A percentile compares a stretch with the other conserved stretches of the same genome.
These are phyloP conservation scores for Citrus hindsii DNA, from an alignment of 345 rosid species.

Conservation along the genomic window DNA sequence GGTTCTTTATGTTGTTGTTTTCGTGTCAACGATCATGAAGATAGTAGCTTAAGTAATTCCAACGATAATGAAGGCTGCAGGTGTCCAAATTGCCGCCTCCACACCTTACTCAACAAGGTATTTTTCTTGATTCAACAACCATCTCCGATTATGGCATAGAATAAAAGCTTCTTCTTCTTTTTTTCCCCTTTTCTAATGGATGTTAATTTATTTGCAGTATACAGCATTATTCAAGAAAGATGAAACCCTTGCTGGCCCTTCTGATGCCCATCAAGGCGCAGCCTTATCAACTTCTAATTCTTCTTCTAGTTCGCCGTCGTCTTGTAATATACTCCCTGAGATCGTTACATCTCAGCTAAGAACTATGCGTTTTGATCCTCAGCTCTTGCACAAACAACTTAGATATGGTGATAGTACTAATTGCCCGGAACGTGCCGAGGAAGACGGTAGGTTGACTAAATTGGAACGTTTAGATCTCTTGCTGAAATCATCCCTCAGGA, in stretches of 20 bases:
- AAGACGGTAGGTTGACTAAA: not conserved
- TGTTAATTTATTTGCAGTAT: not conserved
- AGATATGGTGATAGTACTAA: not conserved
- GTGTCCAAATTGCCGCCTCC: not conserved
- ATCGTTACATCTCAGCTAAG: not conserved
- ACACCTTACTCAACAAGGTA: conserved; percentile 12
- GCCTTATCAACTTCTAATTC: not conserved
- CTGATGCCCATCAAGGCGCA: not conserved
- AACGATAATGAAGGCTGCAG: not conserved
- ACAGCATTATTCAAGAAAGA: not conserved
- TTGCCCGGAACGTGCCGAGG: not conserved
- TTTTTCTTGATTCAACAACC: not conserved
- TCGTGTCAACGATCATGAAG: conserved; percentile 7
- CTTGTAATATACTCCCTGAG: not conserved
- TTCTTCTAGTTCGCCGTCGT: not conserved
- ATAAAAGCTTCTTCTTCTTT: no score
- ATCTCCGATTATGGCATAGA: no score
- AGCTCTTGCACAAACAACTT: not conserved
- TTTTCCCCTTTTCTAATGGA: no score
- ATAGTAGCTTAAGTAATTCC: not conserved
- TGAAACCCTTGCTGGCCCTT: not conserved
- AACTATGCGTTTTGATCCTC: not conserved
- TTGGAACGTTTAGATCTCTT: not conserved
- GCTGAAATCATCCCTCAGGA: not conserved
- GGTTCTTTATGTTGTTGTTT: conserved; percentile 15